Evolutionary conservation across 768 basidiomycete species (phyloP).

Genomic region (Rhodotorula graminis): DNA sequence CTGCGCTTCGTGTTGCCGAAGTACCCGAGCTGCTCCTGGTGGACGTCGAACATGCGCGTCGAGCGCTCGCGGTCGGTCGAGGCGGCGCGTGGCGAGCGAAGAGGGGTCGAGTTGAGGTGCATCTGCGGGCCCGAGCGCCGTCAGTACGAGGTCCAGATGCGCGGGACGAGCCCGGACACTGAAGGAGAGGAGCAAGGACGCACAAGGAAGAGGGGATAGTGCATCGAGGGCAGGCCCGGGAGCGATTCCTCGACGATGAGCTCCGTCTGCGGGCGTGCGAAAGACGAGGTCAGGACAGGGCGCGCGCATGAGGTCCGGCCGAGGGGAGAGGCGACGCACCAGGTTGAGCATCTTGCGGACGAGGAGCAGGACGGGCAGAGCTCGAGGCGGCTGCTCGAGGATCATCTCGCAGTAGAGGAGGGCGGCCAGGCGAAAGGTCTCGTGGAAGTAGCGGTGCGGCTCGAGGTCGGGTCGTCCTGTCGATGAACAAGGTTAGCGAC

Average conservation of each 20-base stretch:
- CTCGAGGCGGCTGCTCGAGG: constrained; percentile 11
- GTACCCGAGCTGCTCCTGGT: constrained; percentile 10
- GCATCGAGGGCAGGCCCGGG: constrained; percentile 17
- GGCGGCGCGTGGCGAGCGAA: constrained; percentile 7
- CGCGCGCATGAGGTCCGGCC: too few relatives aligned
- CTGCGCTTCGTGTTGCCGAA: constrained; percentile 26
- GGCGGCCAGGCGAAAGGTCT: constrained; percentile 16
- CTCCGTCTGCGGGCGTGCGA: not conserved
- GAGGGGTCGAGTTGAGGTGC: constrained; percentile 26
- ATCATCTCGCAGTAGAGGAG: constrained; percentile 26
- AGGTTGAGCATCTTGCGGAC: constrained; percentile 27
- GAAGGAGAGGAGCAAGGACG: not conserved
- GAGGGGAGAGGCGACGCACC: too few relatives aligned
- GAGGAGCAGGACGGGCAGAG: constrained; percentile 15
- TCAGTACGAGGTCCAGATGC: too few relatives aligned
- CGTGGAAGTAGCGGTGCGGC: constrained; percentile 26
- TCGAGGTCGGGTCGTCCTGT: constrained; percentile 23
- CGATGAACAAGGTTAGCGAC: too few relatives aligned
- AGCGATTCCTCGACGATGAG: constrained; percentile 12
- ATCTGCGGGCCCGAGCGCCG: not conserved
- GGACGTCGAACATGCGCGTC: constrained; percentile 12
- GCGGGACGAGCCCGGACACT: too few relatives aligned
- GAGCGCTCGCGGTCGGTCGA: constrained; percentile 9
- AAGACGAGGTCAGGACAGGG: too few relatives aligned
- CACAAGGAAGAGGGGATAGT: constrained; percentile 23